Percentiles rank a stretch among this genome's conserved stretches.
Evolutionary conservation across 345 rosid genomes (phyloP).

Genomic region (Moricandia arvensis): DNA sequence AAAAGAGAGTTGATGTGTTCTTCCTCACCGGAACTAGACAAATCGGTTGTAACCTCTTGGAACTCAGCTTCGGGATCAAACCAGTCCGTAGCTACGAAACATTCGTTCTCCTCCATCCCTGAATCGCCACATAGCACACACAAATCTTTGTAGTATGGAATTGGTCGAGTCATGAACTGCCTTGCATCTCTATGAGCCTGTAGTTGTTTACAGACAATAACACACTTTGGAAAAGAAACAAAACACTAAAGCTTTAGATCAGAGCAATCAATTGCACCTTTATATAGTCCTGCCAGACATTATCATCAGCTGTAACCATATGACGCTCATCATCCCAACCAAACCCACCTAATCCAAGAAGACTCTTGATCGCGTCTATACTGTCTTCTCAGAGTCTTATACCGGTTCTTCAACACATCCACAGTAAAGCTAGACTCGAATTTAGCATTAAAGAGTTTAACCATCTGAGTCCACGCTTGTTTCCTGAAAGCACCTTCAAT

Average conservation of each 20-base stretch:
- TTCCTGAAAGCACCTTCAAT: slow-evolving; percentile 75
- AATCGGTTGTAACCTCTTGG: slow-evolving; percentile 33
- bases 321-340: slow-evolving; percentile 80
- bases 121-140: slow-evolving; percentile 58
- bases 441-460: slow-evolving; percentile 60
- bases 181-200: slow-evolving; percentile 70
- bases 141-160: slow-evolving; percentile 72
- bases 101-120: slow-evolving; percentile 43
- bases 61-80: slow-evolving; percentile 49
- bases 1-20: slow-evolving; percentile 37
- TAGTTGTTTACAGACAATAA: slow-evolving; percentile 26
- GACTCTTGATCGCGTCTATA: slow-evolving; percentile 62
- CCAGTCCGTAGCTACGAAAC: slow-evolving; percentile 50
- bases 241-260: neutral
- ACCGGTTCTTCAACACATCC: slow-evolving; percentile 78
- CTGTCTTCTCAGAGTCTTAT: slow-evolving; percentile 74
- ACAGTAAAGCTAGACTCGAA: slow-evolving; percentile 60
- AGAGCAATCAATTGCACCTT: slow-evolving; percentile 41
- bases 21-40: slow-evolving; percentile 43
- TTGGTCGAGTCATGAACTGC: slow-evolving; percentile 77
- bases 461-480: slow-evolving; percentile 85
- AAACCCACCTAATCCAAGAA: slow-evolving; percentile 71
- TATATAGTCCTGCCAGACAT: slow-evolving; percentile 81
- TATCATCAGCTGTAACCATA: slow-evolving; percentile 84
- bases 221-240: neutral